Percentiles rank a stretch among this genome's conserved stretches.
Conservation (phyloP, 1,284 basidiomycete species). For the Bondarzewia mesenterica region DNA sequence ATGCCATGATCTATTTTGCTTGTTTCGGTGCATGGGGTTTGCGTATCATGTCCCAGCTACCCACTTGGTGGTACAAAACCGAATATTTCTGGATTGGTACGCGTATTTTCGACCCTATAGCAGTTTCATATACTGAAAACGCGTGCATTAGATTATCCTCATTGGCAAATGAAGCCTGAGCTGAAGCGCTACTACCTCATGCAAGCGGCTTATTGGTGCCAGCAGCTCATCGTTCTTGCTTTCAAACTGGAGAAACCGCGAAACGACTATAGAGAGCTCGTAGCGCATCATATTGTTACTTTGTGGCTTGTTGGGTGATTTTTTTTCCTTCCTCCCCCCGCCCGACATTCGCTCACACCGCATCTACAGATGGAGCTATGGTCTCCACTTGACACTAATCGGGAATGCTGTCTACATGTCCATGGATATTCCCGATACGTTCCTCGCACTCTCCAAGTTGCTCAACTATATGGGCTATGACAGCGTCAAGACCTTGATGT, state of each 20-base stretch:
- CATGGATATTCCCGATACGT: slow-evolving; percentile 94
- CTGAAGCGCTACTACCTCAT: slow-evolving; percentile 92
- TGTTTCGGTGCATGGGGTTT: slow-evolving; percentile 69
- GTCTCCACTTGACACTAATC: slow-evolving; percentile 77
- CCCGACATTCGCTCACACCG: not conserved
- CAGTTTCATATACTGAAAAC: not conserved
- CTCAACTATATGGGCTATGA: slow-evolving; percentile 79
- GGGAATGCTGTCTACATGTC: slow-evolving; percentile 92
- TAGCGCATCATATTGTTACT: slow-evolving; percentile 87
- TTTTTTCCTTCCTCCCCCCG: slow-evolving; percentile 3
- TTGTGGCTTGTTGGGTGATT: slow-evolving; percentile 83
- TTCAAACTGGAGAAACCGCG: slow-evolving; percentile 88
- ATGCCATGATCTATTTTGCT: slow-evolving; percentile 77
- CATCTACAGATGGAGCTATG: slow-evolving; percentile 70
- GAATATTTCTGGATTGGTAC: slow-evolving; percentile 77
- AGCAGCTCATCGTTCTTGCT: slow-evolving; percentile 85
- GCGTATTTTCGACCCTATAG: slow-evolving; percentile 1
- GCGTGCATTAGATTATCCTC: slow-evolving; percentile 66
- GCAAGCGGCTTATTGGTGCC: slow-evolving; percentile 88
- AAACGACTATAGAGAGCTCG: slow-evolving; percentile 85
- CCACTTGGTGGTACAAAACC: slow-evolving; percentile 87
- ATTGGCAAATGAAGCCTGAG: slow-evolving; percentile 80
- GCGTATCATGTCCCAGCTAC: slow-evolving; percentile 78
- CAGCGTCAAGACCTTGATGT: slow-evolving; percentile 55
- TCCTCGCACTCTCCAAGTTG: slow-evolving; percentile 80